Base-by-base conservation (phyloP, 2,329 filamentous ascomycete species). In the Dichotomopilus funicola region DNA sequence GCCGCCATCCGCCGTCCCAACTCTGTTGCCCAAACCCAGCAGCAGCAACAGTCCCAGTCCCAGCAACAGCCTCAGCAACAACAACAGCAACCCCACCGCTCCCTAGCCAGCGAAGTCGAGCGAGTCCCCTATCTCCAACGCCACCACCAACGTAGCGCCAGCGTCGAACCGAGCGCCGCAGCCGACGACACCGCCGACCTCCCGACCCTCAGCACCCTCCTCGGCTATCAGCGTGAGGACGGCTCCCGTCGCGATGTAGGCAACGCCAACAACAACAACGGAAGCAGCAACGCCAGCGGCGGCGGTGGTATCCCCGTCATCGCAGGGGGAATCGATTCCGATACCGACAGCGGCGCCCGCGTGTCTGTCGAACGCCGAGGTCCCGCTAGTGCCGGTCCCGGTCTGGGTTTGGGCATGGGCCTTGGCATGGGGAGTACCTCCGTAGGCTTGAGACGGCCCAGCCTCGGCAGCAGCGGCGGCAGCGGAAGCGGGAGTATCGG, bases 201-300 rank as follows among this genome's bases (percentile, higher is more conserved):
- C 1, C 80, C 84, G 6, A 86, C 81, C 12, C 71, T 86, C n/a
- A 87, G 85, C 62, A 78, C 80, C 12, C 69, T 89, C 3, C 74
- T 86, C 12, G 78, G 78, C 3, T 75, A 71, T 37, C 73, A 74
- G 53, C 68, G 65, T 75, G 42, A 73, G 75, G 43, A 35, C 3
- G 34, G 34, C 12, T 12, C 5, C 31, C 19, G 19, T 27, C 19
- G 19, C 19, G 19, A 27, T 27, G 19, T 27, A 27, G 19, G 19
- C 19, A 27, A 27, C 19, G 19, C 19, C 19, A 27, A 27, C 19
- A 27, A 27, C 19, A 27, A 27, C 19, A 27, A 27, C 19, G 19
- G 19, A 27, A 27, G 19, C 19, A 27, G 19, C 19, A 27, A 27
- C 19, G 3, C 19, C 19, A 27, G 19, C 19, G 19, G 19, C 19